Base-by-base conservation (phyloP, 2,329 filamentous ascomycete species). In the Aphanoascus verrucosus region DNA sequence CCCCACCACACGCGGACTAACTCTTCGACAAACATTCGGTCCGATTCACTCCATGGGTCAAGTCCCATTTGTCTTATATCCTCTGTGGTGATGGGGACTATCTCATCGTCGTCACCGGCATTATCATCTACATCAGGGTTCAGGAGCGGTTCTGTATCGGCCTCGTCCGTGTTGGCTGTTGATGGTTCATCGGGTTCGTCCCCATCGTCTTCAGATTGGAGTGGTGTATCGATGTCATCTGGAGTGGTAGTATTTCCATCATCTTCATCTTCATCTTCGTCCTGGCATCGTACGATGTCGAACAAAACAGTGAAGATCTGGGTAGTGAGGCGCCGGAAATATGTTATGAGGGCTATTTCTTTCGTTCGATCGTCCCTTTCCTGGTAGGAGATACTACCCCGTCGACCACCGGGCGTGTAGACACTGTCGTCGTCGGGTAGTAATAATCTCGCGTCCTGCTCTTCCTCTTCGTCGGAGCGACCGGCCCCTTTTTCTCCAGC, bases 401-500 rank as follows among this genome's bases (percentile, higher is more conserved):
- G 62, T 48, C 60, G 56, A 20, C 55, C 48, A n/a, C 64, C 58
- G 20, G 63, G 57, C 20, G 64, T 62, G 28, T 66, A 61, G 35
- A 68, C 61, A 53, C 58, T 66, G 46, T 71, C 68, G 8, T 66
- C 59, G 51, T 63, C 67, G 48, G 67, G 63, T 37, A 69, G 62
- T 11, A 69, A 56, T 31, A 75, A 62, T 46, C 68, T 65, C 3
- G 65, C 64, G 60, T 76, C 74, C 59, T 72, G 71, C 28, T 75
- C 72, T 52, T 78, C 74, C 55, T 74, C 72, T 61, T 82, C 79
- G 54, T 80, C 74, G 1, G 74, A 72, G 8, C 77, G 69, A 48
- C 74, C 76, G 11, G 74, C 73, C 28, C 78, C 75, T 56, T 75
- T 74, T 62, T 83, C 81, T 50, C 81, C 81, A 1, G 81, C 81